A percentile compares a stretch with the other conserved stretches of the same genome.
phyloP scores from a whole-genome alignment of 306 rosid species.

The Astragalus glycyphyllos region DNA sequence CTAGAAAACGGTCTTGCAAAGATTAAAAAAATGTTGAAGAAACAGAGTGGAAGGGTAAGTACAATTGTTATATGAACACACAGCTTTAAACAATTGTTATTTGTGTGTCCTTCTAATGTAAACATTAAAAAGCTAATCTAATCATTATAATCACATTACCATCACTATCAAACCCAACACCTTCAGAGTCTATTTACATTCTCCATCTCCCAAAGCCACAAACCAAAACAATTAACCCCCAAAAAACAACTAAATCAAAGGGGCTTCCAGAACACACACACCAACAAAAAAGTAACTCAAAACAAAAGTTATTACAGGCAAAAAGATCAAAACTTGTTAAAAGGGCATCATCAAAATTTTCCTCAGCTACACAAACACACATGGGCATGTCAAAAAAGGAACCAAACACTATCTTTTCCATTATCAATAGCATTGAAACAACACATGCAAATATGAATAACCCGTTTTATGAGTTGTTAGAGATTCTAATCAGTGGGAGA shows the following conservation, averaged over 20 bases:
- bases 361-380: neutral
- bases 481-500: constrained; percentile 11
- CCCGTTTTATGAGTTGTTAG: neutral
- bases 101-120: neutral
- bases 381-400: neutral
- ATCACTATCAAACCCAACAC: constrained; percentile 19
- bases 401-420: neutral
- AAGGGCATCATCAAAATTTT: constrained; percentile 13
- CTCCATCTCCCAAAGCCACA: neutral
- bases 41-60: neutral
- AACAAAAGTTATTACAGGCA: neutral
- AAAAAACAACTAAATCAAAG: constrained; percentile 13
- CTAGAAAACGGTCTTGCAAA: neutral
- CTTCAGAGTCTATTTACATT: neutral
- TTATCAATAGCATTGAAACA: neutral
- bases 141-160: neutral
- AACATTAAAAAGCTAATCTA: constrained; percentile 24
- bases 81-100: neutral
- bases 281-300: neutral
- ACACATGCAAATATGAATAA: constrained; percentile 16
- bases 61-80: neutral
- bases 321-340: constrained; percentile 5
- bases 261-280: neutral
- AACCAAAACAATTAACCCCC: constrained; percentile 17
- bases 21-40: constrained; percentile 2